phyloP scores from a whole-genome alignment of 1,284 basidiomycete genomes.

The Ganoderma lucidum region DNA sequence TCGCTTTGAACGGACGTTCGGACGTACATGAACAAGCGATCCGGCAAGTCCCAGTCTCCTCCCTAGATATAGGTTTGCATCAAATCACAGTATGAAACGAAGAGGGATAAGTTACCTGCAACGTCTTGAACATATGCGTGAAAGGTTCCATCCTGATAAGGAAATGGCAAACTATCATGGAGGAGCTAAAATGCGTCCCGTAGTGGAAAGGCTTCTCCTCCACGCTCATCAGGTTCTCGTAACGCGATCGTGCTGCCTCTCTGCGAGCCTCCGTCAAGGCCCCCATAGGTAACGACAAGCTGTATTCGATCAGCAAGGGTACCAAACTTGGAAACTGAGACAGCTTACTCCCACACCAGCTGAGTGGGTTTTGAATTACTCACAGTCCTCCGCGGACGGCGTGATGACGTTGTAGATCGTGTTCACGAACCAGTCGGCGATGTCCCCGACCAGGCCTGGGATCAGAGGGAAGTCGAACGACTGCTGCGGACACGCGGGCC shows the following conservation, averaged over 20 bases:
- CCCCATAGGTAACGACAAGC: constrained; percentile 90
- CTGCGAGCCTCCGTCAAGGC: constrained; percentile 80
- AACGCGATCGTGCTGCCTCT: constrained; percentile 80
- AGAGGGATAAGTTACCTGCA: constrained; percentile 58
- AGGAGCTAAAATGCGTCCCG: constrained; percentile 95
- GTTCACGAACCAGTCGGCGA: constrained; percentile 48
- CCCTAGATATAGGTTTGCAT: constrained; percentile 54
- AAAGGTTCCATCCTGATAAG: constrained; percentile 91
- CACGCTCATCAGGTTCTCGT: constrained; percentile 81
- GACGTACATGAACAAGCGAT: constrained; percentile 83
- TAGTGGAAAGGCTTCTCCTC: constrained; percentile 92
- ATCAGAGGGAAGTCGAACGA: constrained; percentile 38
- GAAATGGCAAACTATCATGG: constrained; percentile 97
- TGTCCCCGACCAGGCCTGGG: constrained; percentile 43
- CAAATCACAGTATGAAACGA: background rate
- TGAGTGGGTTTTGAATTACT: constrained; percentile 36
- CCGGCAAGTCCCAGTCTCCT: constrained; percentile 96
- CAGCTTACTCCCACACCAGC: constrained; percentile 60
- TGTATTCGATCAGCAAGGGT: constrained; percentile 38
- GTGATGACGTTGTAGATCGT: constrained; percentile 44
- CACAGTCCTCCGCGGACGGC: constrained; percentile 56
- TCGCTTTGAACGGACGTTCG: background rate
- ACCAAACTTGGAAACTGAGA: background rate
- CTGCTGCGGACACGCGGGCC: constrained; percentile 49
- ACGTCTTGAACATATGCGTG: constrained; percentile 91